Base-by-base conservation (phyloP, 2,329 filamentous ascomycete genomes). In the Geoglossum cookeanum region DNA sequence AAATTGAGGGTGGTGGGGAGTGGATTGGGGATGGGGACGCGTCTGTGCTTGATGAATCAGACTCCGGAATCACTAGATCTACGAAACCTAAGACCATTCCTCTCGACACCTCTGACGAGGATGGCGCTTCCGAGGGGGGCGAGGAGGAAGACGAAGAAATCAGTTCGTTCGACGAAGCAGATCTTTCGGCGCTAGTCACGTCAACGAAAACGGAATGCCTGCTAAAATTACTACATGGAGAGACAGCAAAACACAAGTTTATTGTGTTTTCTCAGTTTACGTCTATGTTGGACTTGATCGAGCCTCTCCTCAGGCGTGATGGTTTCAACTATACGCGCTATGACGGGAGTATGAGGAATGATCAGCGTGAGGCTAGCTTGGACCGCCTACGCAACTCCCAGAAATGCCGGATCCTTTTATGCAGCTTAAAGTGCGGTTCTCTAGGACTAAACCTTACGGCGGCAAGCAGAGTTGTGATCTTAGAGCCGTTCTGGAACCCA, bases 211-310 rank as follows among this genome's bases (percentile, higher is more conserved):
- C 98, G 65, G 83, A 85, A 49, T 83, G 92, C 63, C 77, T 97
- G 22, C 78, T 94, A 65, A 76, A 81, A 60, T 86, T 98, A 55
- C 78, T 98, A 7, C 78, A 82, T 61, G 80, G 80, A 49, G 92
- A 98, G 69, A 82, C 83, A 0, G 73, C 77, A 1, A 76, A 88
- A 59, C 87, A 95, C 76, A 98, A 98, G 68, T 94, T 95, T 67
- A 98, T 98, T 65, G 89, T 98, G 61, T 98, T 98, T 71, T 95
- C 89, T 1, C 88, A 97, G 65, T 98, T 98, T 71, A 98, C 92
- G 0, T 92, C 88, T 0, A 98, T 98, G 92, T 81, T 98, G 51
- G 87, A 97, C 71, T 81, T 97, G 32, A 83, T 98, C 61, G 89
- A 97, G 67, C 92, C 92, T 1, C 96, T 97, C 70, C 75, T 98